phyloP scores from a whole-genome alignment of 1,139 yeast species.

The Arxiozyma heterogenica region DNA sequence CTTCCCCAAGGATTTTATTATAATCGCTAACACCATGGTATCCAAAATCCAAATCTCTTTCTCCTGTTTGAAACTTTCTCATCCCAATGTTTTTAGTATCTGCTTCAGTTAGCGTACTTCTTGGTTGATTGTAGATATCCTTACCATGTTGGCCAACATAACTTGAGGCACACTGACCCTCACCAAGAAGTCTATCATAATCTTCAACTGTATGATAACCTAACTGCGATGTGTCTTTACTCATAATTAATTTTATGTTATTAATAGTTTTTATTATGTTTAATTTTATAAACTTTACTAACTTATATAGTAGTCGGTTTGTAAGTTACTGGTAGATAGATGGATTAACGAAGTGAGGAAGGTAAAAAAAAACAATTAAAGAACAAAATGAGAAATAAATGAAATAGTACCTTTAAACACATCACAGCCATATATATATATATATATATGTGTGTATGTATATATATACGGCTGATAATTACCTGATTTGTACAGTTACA shows the following conservation, averaged over 20 bases:
- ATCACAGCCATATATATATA: no score
- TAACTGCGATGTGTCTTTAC: neutral
- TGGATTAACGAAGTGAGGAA: no score
- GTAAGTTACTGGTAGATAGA: no score
- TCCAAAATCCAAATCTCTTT: neutral
- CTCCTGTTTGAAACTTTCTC: neutral
- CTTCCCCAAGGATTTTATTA: conserved; percentile 9
- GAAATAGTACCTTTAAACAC: no score
- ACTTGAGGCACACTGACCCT: neutral
- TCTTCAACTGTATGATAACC: conserved; percentile 7
- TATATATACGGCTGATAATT: no score
- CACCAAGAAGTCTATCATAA: conserved; percentile 9
- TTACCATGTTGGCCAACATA: neutral
- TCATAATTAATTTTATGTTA: neutral
- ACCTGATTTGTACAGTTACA: no score
- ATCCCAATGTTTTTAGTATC: neutral
- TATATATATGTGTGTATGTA: no score
- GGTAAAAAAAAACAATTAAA: no score
- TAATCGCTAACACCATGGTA: conserved; percentile 3
- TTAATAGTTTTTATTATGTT: neutral
- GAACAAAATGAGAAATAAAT: no score
- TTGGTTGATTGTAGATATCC: neutral
- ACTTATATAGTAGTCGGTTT: no score
- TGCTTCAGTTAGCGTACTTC: neutral
- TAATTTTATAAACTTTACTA: no score